phyloP scores from a whole-genome alignment of 495 filamentous ascomycete species.

The Chaetomium tenue region DNA sequence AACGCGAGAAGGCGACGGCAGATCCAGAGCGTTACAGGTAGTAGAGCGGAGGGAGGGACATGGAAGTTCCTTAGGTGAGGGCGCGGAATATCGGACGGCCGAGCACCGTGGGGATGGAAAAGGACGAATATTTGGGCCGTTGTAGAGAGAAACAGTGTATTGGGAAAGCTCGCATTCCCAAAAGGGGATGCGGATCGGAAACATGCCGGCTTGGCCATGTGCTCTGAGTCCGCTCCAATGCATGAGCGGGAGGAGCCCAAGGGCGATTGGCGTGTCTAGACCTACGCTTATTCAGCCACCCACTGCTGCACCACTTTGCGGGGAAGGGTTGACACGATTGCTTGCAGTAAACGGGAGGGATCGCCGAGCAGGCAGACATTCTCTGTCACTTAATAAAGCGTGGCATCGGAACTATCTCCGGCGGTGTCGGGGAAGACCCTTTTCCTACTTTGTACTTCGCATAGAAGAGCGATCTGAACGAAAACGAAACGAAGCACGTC shows the following conservation, averaged over 20 bases:
- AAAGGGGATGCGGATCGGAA: not conserved
- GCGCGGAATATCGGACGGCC: not conserved
- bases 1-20: not conserved
- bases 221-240: not conserved
- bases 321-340: too few relatives aligned
- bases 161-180: slow-evolving; percentile 9
- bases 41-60: not conserved
- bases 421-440: too few relatives aligned
- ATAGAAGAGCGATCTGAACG: too few relatives aligned
- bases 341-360: not conserved
- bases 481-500: too few relatives aligned
- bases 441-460: too few relatives aligned
- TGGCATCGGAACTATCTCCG: not conserved
- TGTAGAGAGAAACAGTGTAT: not conserved
- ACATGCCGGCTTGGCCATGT: slow-evolving; percentile 8
- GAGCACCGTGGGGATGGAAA: not conserved
- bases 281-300: slow-evolving; percentile 1
- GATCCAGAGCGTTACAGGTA: not conserved
- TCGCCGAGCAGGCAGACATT: not conserved
- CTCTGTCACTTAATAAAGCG: not conserved
- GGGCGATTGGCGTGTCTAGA: slow-evolving; percentile 4
- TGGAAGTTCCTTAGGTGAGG: not conserved
- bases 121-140: not conserved
- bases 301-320: not conserved
- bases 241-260: not conserved